Percentiles rank a stretch among this genome's conserved stretches.
Evolutionary conservation across 371 early-diverging fungal species (phyloP).

Genomic region (Vairimorpha necatrix): DNA sequence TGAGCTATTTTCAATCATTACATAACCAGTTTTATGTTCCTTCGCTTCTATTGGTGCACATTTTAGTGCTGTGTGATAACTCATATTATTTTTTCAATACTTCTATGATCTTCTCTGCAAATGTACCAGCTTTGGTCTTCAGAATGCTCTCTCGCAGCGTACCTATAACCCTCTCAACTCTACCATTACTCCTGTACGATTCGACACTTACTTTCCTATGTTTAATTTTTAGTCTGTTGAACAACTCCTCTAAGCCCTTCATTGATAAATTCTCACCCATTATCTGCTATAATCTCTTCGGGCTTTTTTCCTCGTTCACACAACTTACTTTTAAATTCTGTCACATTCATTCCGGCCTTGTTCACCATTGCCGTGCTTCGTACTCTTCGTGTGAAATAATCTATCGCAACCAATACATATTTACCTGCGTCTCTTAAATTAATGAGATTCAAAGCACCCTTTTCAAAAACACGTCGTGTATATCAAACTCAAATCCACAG

Average conservation of each 20-base stretch:
- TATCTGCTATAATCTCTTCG: slow-evolving; percentile 26
- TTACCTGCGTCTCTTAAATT: slow-evolving; percentile 2
- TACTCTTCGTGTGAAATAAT: slow-evolving; percentile 31
- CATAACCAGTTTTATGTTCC: no score
- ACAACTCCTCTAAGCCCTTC: neutral
- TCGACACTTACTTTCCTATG: no score
- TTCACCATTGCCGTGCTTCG: slow-evolving; percentile 1
- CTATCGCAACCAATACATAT: neutral
- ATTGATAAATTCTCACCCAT: slow-evolving; percentile 26
- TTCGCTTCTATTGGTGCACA: no score
- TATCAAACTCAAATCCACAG: neutral
- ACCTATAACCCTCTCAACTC: no score
- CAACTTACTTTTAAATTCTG: neutral
- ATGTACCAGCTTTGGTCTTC: no score
- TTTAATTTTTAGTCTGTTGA: neutral
- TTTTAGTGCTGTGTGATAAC: no score
- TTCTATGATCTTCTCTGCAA: no score
- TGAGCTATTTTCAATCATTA: no score
- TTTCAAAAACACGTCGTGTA: neutral
- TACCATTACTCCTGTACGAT: no score
- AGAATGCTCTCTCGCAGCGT: no score
- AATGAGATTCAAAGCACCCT: neutral
- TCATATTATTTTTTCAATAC: no score
- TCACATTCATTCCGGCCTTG: neutral
- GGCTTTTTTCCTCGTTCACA: neutral